Evolutionary conservation across 306 rosid species (phyloP).

Genomic region (Citrullus amarus): DNA sequence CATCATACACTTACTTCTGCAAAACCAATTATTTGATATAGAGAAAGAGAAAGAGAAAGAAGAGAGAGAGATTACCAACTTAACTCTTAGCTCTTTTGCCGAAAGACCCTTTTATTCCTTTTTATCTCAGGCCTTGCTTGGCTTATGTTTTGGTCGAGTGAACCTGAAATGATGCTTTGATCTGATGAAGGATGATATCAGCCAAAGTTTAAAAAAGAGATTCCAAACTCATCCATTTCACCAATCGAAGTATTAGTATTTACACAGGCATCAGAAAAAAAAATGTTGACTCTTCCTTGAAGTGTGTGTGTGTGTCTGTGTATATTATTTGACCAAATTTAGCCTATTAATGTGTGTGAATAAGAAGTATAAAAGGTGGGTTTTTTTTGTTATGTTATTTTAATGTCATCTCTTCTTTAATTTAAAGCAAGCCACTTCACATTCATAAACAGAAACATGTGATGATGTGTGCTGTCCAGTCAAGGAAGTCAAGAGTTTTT

Average conservation of each 20-base stretch:
- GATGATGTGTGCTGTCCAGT: not conserved
- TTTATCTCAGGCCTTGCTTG: not conserved
- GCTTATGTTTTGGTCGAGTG: not conserved
- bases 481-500: not conserved
- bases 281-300: constrained; percentile 9
- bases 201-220: constrained; percentile 31
- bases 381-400: not conserved
- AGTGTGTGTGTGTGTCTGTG: not conserved
- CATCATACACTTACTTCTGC: constrained; percentile 27
- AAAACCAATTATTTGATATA: constrained; percentile 23
- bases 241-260: constrained; percentile 20
- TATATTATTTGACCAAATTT: constrained; percentile 1
- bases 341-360: not conserved
- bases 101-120: constrained; percentile 56
- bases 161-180: not conserved
- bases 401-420: constrained; percentile 1
- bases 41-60: not conserved
- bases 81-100: constrained; percentile 29
- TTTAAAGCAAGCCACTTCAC: not conserved
- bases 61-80: not conserved
- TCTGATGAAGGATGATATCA: constrained; percentile 4
- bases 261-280: not conserved
- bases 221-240: constrained; percentile 54
- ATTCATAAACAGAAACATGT: not conserved
- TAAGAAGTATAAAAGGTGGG: not conserved